Conservation (phyloP, 495 filamentous ascomycete genomes). For the Daldinia caldariorum region DNA sequence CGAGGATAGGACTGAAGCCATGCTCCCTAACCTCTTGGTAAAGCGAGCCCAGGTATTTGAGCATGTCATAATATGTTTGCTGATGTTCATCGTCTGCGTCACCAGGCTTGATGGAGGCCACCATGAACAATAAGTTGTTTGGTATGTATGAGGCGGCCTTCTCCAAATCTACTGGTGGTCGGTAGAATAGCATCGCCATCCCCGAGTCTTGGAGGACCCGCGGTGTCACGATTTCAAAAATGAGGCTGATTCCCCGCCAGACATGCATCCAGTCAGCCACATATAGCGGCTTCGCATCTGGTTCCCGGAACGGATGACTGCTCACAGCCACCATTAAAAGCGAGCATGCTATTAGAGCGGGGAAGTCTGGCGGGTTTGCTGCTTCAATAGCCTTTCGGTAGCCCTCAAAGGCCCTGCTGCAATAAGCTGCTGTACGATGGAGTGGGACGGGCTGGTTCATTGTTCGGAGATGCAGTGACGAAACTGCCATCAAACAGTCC, state of each 20-base stretch:
- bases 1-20: constrained; percentile 51
- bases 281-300: constrained; percentile 49
- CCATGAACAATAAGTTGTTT: constrained; percentile 56
- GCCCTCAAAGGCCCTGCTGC: constrained; percentile 52
- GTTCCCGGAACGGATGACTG: constrained; percentile 54
- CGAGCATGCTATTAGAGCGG: constrained; percentile 55
- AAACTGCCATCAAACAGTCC: constrained; percentile 58
- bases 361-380: constrained; percentile 50
- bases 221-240: constrained; percentile 49
- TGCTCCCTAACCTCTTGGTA: constrained; percentile 52
- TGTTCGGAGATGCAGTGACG: constrained; percentile 55
- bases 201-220: constrained; percentile 45
- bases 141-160: constrained; percentile 50
- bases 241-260: constrained; percentile 58
- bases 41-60: constrained; percentile 56
- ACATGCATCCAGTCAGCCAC: constrained; percentile 59
- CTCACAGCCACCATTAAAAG: constrained; percentile 55
- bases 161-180: constrained; percentile 53
- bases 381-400: constrained; percentile 58
- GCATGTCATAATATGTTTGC: constrained; percentile 50
- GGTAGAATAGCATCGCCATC: constrained; percentile 50
- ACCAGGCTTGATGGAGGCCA: constrained; percentile 47
- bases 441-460: constrained; percentile 43
- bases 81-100: constrained; percentile 47
- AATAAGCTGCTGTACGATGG: constrained; percentile 51